These are phyloP conservation scores for Staphylotrichum tortipilum DNA, from an alignment of 495 filamentous ascomycete genomes.

Conservation along the genomic window DNA sequence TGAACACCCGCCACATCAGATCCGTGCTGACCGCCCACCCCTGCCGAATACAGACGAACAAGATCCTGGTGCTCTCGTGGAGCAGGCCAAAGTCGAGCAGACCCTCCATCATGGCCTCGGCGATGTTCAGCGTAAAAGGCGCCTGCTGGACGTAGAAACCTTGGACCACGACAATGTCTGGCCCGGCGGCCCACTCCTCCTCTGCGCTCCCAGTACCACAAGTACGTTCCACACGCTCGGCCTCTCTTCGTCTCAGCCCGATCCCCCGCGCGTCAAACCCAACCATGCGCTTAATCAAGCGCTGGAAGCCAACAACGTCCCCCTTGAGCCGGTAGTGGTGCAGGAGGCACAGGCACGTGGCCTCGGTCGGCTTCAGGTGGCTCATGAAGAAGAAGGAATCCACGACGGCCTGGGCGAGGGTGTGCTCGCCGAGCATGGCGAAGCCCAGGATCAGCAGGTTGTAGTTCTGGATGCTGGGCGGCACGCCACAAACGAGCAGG, in stretches of 20 bases:
- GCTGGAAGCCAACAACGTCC: constrained; percentile 32
- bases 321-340: constrained; percentile 42
- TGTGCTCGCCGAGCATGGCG: constrained; percentile 38
- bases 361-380: constrained; percentile 43
- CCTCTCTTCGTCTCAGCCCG: constrained; percentile 8
- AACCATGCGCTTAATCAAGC: constrained; percentile 32
- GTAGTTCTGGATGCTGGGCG: constrained; percentile 56
- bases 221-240: neutral
- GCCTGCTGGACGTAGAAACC: constrained; percentile 22
- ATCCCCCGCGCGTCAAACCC: constrained; percentile 20
- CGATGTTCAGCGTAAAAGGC: constrained; percentile 15
- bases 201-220: too few relatives aligned
- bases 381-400: constrained; percentile 40
- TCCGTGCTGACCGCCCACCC: constrained; percentile 13
- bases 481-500: constrained; percentile 46
- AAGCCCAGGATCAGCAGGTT: constrained; percentile 57
- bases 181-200: constrained; percentile 11
- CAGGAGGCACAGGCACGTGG: constrained; percentile 46
- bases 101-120: constrained; percentile 31
- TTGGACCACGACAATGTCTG: constrained; percentile 4
- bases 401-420: constrained; percentile 48
- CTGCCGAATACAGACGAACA: constrained; percentile 27
- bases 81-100: constrained; percentile 31
- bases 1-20: constrained; percentile 28
- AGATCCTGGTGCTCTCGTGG: constrained; percentile 25